phyloP scores from a whole-genome alignment of 805 yeast genomes.

The Saturnispora ahearnii region DNA sequence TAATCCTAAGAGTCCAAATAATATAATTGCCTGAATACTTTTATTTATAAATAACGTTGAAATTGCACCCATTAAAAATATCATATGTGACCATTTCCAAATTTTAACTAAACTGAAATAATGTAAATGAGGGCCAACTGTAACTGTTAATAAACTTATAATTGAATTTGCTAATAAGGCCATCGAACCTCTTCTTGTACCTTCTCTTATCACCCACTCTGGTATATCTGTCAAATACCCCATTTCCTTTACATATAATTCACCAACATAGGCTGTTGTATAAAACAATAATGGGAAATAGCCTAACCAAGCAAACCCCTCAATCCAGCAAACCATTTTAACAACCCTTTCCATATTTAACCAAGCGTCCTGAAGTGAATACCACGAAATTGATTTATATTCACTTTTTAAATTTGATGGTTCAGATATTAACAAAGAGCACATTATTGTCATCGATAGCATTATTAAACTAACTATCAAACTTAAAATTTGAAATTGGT shows the following conservation, averaged over 20 bases:
- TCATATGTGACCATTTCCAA: slow-evolving; percentile 44
- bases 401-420: slow-evolving; percentile 26
- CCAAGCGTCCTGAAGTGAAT: slow-evolving; percentile 3
- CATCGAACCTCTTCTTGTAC: slow-evolving; percentile 43
- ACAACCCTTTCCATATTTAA: slow-evolving; percentile 26
- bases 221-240: slow-evolving; percentile 28
- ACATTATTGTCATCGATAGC: slow-evolving; percentile 30
- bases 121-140: slow-evolving; percentile 35
- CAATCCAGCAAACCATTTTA: slow-evolving; percentile 42
- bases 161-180: slow-evolving; percentile 44
- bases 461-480: slow-evolving; percentile 35
- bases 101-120: slow-evolving; percentile 21
- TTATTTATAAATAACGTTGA: slow-evolving; percentile 37
- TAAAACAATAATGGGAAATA: slow-evolving; percentile 59
- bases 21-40: slow-evolving; percentile 35
- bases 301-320: slow-evolving; percentile 61
- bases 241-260: slow-evolving; percentile 37
- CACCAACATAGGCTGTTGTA: slow-evolving; percentile 59
- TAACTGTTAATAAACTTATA: slow-evolving; percentile 35
- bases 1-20: slow-evolving; percentile 47
- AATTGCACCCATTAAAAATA: slow-evolving; percentile 41
- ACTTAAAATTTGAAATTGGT: slow-evolving; percentile 45
- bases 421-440: slow-evolving; percentile 38
- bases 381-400: not conserved
- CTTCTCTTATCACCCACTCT: slow-evolving; percentile 27